A percentile compares a stretch with the other conserved stretches of the same genome.
phyloP scores from a whole-genome alignment of 2,329 filamentous ascomycete genomes.

The Penicillium polonicum region DNA sequence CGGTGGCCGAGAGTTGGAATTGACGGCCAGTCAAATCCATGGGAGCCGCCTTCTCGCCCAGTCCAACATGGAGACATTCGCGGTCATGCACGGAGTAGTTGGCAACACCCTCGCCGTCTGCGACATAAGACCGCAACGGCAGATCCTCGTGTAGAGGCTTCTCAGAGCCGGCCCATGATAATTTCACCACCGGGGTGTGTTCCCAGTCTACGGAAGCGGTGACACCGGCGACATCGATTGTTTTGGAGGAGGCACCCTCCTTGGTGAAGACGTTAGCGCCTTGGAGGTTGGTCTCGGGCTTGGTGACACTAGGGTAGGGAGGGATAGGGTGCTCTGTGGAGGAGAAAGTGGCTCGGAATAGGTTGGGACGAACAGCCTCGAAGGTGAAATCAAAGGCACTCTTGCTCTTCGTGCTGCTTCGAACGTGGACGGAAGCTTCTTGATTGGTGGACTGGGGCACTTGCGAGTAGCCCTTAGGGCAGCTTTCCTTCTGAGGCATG shows the following conservation, averaged over 20 bases:
- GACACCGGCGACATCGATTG: slow-evolving; percentile 50
- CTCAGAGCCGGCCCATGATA: slow-evolving; percentile 53
- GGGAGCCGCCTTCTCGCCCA: slow-evolving; percentile 70
- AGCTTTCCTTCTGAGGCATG: slow-evolving; percentile 53
- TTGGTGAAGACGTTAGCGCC: slow-evolving; percentile 32
- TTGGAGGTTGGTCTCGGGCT: slow-evolving; percentile 43
- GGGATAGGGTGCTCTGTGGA: slow-evolving; percentile 62
- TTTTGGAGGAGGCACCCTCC: slow-evolving; percentile 38
- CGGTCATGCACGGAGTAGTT: slow-evolving; percentile 65
- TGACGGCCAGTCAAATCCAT: slow-evolving; percentile 68
- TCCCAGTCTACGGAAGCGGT: slow-evolving; percentile 60
- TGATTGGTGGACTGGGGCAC: slow-evolving; percentile 25
- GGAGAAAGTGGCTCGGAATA: slow-evolving; percentile 68
- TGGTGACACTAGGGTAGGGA: slow-evolving; percentile 60
- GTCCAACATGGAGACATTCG: slow-evolving; percentile 64
- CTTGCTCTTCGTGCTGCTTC: slow-evolving; percentile 40
- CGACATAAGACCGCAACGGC: slow-evolving; percentile 63
- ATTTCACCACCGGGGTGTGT: slow-evolving; percentile 56
- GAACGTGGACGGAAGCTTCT: slow-evolving; percentile 41
- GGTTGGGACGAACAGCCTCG: slow-evolving; percentile 59
- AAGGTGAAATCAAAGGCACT: slow-evolving; percentile 59
- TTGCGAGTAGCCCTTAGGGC: slow-evolving; percentile 39
- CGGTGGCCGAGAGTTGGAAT: slow-evolving; percentile 67
- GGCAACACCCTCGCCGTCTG: slow-evolving; percentile 61
- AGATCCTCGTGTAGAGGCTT: slow-evolving; percentile 62